These are phyloP conservation scores for Fusarium nisikadoi DNA, from an alignment of 2,329 filamentous ascomycete genomes.

Conservation along the genomic window DNA sequence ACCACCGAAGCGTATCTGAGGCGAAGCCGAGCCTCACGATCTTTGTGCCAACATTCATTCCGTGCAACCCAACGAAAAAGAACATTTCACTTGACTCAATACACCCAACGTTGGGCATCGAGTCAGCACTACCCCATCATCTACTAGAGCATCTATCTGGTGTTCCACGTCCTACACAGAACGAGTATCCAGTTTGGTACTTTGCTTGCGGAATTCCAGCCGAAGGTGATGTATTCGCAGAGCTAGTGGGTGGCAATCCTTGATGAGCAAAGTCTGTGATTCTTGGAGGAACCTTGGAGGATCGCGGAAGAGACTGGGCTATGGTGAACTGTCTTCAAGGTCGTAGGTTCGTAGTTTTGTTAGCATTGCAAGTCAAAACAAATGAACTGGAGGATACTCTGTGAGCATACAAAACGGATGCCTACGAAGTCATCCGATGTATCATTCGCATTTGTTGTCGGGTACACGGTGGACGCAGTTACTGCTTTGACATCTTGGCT, in stretches of 20 bases:
- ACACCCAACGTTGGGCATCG: neutral
- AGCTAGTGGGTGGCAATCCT: too few relatives aligned
- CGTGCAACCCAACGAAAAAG: neutral
- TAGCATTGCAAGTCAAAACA: neutral
- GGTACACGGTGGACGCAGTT: neutral
- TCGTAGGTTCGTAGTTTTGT: accelerated
- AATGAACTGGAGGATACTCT: slow-evolving; percentile 1
- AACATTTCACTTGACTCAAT: neutral
- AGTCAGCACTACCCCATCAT: slow-evolving; percentile 7
- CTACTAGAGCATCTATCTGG: neutral
- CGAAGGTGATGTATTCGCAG: neutral
- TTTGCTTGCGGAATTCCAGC: slow-evolving; percentile 5
- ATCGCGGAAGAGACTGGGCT: neutral
- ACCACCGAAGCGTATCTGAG: neutral
- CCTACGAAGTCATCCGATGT: slow-evolving; percentile 4
- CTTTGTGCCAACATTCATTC: slow-evolving; percentile 5
- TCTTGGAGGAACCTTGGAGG: too few relatives aligned
- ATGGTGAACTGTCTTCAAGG: neutral
- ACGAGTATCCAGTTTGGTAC: slow-evolving; percentile 6
- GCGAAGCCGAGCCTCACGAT: accelerated
- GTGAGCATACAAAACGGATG: slow-evolving; percentile 1
- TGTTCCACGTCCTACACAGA: neutral
- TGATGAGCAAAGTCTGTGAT: too few relatives aligned
- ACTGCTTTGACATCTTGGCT: neutral
- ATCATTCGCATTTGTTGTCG: neutral